Evolutionary conservation across 2,329 filamentous ascomycete genomes (phyloP).

Genomic region (Geoglossum cookeanum): DNA sequence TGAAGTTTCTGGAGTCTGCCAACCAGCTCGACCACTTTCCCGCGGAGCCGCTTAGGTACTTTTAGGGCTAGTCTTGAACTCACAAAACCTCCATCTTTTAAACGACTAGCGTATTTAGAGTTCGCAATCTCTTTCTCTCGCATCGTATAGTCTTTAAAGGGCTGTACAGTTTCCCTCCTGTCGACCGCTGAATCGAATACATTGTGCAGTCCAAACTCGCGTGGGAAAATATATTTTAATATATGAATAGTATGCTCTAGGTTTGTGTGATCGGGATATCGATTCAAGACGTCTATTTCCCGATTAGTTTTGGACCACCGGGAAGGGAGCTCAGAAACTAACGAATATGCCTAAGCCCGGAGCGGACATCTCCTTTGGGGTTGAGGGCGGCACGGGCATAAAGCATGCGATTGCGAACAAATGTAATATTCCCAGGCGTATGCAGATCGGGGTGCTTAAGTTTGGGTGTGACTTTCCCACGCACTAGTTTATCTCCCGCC

Average conservation of each 20-base stretch:
- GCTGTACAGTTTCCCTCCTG: slow-evolving; percentile 44
- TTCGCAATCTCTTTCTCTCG: slow-evolving; percentile 60
- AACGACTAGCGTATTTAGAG: slow-evolving; percentile 7
- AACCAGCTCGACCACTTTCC: slow-evolving; percentile 38
- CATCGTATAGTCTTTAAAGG: slow-evolving; percentile 67
- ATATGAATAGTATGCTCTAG: slow-evolving; percentile 43
- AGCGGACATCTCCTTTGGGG: slow-evolving; percentile 43
- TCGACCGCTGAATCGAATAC: slow-evolving; percentile 63
- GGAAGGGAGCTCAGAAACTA: slow-evolving; percentile 17
- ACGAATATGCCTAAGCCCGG: slow-evolving; percentile 71
- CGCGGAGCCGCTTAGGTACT: slow-evolving; percentile 48
- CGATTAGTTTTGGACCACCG: slow-evolving; percentile 10
- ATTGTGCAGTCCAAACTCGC: slow-evolving; percentile 79
- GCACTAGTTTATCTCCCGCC: neutral
- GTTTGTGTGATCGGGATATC: slow-evolving; percentile 33
- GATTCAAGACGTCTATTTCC: slow-evolving; percentile 59
- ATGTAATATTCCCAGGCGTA: slow-evolving; percentile 41
- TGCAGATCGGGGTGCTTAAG: slow-evolving; percentile 8
- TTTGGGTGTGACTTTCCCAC: neutral
- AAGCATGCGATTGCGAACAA: slow-evolving; percentile 69
- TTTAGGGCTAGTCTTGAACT: slow-evolving; percentile 6
- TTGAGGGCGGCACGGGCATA: slow-evolving; percentile 62
- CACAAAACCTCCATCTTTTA: slow-evolving; percentile 5
- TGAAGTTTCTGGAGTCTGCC: slow-evolving; percentile 52
- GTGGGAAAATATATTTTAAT: slow-evolving; percentile 85